Percentiles rank a stretch among this genome's conserved stretches.
Conservation (phyloP, 768 basidiomycete species). For the Cystobasidium ongulense region DNA sequence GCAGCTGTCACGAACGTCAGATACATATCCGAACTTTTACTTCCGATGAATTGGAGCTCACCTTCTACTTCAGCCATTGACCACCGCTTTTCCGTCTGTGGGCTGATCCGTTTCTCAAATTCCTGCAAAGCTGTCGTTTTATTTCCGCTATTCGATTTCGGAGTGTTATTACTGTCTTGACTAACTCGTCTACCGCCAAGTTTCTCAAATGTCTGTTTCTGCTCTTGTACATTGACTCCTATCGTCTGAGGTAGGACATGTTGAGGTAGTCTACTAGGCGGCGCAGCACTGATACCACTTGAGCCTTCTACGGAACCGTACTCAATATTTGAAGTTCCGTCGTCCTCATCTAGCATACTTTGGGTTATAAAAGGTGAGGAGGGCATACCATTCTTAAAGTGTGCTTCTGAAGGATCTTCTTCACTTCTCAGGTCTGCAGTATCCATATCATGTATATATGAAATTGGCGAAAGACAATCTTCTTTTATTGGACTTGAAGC, state of each 20-base stretch:
- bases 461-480: not conserved
- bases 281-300: not conserved
- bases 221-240: not conserved
- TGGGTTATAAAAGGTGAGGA: not conserved
- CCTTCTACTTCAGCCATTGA: constrained; percentile 10
- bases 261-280: not conserved
- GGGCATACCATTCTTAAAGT: not conserved
- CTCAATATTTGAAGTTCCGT: not conserved
- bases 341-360: not conserved
- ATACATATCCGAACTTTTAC: no score
- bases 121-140: not conserved
- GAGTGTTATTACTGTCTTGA: not conserved
- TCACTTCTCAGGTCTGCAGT: not conserved
- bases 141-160: not conserved
- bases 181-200: not conserved
- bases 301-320: not conserved
- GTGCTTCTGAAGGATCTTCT: not conserved
- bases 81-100: constrained; percentile 1
- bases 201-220: not conserved
- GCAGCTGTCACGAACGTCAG: not conserved
- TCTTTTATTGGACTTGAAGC: not conserved
- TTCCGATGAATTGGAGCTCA: not conserved
- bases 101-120: not conserved
- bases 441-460: not conserved
- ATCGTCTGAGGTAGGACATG: not conserved